Evolutionary conservation across 2,329 filamentous ascomycete species (phyloP), one percentile per base, ranked within the genome.

Genomic region (Tetracladium maxilliforme): DNA sequence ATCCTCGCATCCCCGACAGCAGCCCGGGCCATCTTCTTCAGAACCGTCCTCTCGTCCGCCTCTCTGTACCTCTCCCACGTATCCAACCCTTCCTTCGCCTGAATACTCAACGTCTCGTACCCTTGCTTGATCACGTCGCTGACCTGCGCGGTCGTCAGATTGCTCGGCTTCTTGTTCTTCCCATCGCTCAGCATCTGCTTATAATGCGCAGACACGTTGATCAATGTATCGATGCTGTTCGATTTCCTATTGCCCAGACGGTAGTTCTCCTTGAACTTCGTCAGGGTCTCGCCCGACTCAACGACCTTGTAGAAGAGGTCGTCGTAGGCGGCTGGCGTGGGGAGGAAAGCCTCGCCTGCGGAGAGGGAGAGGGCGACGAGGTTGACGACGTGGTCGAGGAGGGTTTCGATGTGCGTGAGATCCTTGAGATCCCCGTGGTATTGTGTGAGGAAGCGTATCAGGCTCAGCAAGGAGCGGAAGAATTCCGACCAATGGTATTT

Each of bases 301-400:
- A 95, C 84, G 3, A 95, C 68, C 53, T 98, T 98, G 67, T 98
- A 98, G 54, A 98, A 95, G 1, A 98, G 62, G 43, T 98, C 90
- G 41, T 98, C 90, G 49, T 95, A 95, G 3, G 82, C 75, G 11
- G 79, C 69, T 1, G 84, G 75, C 16, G 80, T 81, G 0, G 87
- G 90, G 6, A 98, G 63, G 51, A 98, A 95, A 3, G 79, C 74
- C 47, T 95, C 90, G 6, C 90, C 90, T 3, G 73, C 70, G 3
- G 81, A 90, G 6, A 98, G 61, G 3, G 82, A 80, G 19, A 94
- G 65, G 2, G 82, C 82, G 19, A 94, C 61, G 6, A 94, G 58
- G 42, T 90, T 84, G 25, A 90, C 75, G 2, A 93, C 66, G 17
- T 75, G 66, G 38, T 79, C 73, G 10, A 92, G 68, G 14, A 95